Conservation (phyloP, 1,139 yeast species). For the Geotrichum cucujoidarum region DNA sequence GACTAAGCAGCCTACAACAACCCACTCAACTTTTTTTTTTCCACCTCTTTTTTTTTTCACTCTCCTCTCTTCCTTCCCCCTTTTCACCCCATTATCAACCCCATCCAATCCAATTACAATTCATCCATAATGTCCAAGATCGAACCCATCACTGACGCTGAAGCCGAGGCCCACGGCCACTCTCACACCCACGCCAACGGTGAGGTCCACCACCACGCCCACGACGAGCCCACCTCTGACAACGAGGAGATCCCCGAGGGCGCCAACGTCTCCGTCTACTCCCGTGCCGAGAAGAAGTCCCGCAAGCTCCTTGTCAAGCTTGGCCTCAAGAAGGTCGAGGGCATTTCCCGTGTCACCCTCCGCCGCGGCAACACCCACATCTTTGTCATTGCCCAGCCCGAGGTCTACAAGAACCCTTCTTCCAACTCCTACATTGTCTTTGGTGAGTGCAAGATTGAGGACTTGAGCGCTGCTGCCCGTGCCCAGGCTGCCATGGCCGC, state of each 20-base stretch:
- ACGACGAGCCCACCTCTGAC: constrained; percentile 36
- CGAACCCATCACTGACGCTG: constrained; percentile 33
- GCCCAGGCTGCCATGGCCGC: constrained; percentile 37
- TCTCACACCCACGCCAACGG: constrained; percentile 26
- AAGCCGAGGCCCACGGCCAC: constrained; percentile 23
- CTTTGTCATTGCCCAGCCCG: constrained; percentile 91
- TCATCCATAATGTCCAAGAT: constrained; percentile 24
- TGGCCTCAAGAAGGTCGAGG: constrained; percentile 85
- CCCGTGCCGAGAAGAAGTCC: constrained; percentile 95
- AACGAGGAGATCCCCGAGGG: constrained; percentile 66
- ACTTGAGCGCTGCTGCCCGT: constrained; percentile 24
- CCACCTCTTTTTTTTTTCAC: not conserved
- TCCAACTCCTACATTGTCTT: constrained; percentile 74
- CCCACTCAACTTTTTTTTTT: not conserved
- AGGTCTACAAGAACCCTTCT: constrained; percentile 81
- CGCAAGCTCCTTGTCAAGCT: constrained; percentile 85
- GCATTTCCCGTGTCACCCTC: constrained; percentile 93
- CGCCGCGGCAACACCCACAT: constrained; percentile 91
- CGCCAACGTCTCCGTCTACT: constrained; percentile 75
- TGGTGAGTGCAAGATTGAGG: constrained; percentile 86
- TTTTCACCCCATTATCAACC: not conserved
- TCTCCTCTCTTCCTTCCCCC: not conserved
- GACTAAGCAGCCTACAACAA: constrained; percentile 4
- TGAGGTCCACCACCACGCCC: constrained; percentile 25
- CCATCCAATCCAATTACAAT: not conserved